Evolutionary conservation across 306 rosid species (phyloP).

Genomic region (Corylus avellana): DNA sequence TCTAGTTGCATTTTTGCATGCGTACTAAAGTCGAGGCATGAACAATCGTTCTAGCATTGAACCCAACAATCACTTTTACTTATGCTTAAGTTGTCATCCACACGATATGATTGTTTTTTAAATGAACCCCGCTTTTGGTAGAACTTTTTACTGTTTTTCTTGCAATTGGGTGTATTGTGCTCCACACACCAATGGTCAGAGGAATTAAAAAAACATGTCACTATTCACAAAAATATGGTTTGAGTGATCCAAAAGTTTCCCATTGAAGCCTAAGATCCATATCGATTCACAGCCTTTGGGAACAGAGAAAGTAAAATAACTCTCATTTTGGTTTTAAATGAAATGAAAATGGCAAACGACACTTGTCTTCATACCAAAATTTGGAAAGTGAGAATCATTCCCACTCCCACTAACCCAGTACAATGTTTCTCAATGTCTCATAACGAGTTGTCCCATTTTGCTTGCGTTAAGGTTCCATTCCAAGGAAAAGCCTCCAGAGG

Average conservation of each 20-base stretch:
- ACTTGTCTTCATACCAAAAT: background rate
- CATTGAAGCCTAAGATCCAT: background rate
- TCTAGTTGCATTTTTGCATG: background rate
- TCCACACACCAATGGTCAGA: background rate
- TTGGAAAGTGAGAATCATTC: background rate
- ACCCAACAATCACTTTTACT: conserved; percentile 11
- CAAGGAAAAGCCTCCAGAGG: background rate
- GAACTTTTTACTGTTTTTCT: background rate
- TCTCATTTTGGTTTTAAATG: background rate
- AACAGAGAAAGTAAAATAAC: background rate
- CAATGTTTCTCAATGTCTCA: background rate
- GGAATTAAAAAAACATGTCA: background rate
- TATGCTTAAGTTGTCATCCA: background rate
- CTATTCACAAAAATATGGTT: too few relatives aligned
- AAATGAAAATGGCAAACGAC: background rate
- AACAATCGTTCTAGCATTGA: conserved; percentile 9
- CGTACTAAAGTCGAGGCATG: conserved; percentile 8
- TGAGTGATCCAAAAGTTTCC: background rate
- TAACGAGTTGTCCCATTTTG: background rate
- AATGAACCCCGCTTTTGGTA: background rate
- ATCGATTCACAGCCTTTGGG: too few relatives aligned
- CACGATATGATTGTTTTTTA: too few relatives aligned
- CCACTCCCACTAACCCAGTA: background rate
- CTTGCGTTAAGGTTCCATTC: background rate
- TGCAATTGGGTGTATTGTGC: background rate